Percentiles rank a stretch among this genome's conserved stretches.
Evolutionary conservation across 2,329 filamentous ascomycete species (phyloP).

Genomic region (Fusarium virguliforme): DNA sequence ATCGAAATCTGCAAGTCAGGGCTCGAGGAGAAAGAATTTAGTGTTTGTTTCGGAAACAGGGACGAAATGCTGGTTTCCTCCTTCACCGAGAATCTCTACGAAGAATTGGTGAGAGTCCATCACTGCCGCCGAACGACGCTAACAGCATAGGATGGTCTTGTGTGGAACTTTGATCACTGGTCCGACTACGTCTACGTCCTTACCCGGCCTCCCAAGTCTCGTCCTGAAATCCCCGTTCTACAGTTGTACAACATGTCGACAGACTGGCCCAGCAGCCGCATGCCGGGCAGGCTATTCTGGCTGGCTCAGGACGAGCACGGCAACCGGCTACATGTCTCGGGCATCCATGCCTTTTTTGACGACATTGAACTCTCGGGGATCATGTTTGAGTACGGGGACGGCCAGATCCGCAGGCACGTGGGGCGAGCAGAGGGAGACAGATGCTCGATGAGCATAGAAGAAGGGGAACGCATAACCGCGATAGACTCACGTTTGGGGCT

Average conservation of each 20-base stretch:
- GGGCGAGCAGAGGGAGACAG: not conserved
- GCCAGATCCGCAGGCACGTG: not conserved
- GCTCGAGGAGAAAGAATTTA: not conserved
- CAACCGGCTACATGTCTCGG: not conserved
- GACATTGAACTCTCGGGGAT: not conserved
- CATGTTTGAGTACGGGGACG: conserved; percentile 6
- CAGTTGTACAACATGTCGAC: not conserved
- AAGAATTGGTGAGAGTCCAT: conserved; percentile 11
- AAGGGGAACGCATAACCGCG: not conserved
- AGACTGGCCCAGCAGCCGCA: not conserved
- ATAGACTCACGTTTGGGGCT: not conserved
- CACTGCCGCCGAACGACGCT: not conserved
- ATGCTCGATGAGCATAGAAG: not conserved
- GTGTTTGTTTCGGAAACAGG: not conserved
- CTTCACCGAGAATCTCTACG: not conserved
- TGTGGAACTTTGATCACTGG: not conserved
- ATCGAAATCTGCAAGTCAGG: conserved; percentile 10
- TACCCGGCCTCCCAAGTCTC: not conserved
- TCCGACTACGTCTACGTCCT: not conserved
- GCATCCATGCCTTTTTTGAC: not conserved
- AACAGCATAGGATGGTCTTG: not conserved
- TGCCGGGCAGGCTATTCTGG: conserved; percentile 21
- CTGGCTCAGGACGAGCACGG: not conserved
- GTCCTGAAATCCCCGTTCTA: not conserved
- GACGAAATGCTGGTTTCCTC: not conserved